Conservation (phyloP, 345 rosid species). For the Boechera divaricarpa region DNA sequence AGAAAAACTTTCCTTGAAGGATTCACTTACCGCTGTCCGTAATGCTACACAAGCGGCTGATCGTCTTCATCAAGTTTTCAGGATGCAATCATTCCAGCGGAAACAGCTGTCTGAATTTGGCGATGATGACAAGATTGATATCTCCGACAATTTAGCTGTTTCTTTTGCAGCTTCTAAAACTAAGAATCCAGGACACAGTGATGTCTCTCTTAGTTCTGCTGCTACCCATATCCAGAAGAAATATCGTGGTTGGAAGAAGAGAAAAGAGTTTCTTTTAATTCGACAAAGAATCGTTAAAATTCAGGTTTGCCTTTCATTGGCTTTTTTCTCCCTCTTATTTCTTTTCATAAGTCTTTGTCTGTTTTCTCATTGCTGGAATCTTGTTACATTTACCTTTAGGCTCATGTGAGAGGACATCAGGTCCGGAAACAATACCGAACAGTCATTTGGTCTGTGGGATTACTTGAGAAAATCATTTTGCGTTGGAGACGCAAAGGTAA, state of each 20-base stretch:
- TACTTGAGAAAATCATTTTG: slow-evolving; percentile 87
- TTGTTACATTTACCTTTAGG: slow-evolving; percentile 51
- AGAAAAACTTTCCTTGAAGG: slow-evolving; percentile 73
- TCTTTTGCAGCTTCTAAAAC: slow-evolving; percentile 59
- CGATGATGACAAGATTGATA: slow-evolving; percentile 46
- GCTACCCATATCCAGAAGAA: slow-evolving; percentile 89
- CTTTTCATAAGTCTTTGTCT: slow-evolving; percentile 13
- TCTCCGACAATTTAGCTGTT: slow-evolving; percentile 62
- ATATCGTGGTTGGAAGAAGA: slow-evolving; percentile 86
- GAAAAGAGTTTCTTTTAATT: slow-evolving; percentile 81
- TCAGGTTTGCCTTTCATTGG: slow-evolving; percentile 58
- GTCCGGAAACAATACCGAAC: slow-evolving; percentile 77
- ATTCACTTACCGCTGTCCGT: slow-evolving; percentile 82
- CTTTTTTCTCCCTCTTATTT: not conserved
- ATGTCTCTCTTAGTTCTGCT: slow-evolving; percentile 67
- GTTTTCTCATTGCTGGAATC: slow-evolving; percentile 14
- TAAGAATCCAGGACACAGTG: slow-evolving; percentile 49
- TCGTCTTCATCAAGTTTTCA: slow-evolving; percentile 79
- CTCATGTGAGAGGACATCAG: slow-evolving; percentile 93
- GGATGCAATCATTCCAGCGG: slow-evolving; percentile 84
- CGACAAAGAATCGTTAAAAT: slow-evolving; percentile 87
- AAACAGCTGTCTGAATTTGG: slow-evolving; percentile 59
- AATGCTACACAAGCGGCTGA: slow-evolving; percentile 97
- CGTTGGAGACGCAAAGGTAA: slow-evolving; percentile 95
- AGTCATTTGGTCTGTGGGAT: slow-evolving; percentile 85